Base-by-base conservation (phyloP, 1,284 basidiomycete species). In the Ustilago trichophora region DNA sequence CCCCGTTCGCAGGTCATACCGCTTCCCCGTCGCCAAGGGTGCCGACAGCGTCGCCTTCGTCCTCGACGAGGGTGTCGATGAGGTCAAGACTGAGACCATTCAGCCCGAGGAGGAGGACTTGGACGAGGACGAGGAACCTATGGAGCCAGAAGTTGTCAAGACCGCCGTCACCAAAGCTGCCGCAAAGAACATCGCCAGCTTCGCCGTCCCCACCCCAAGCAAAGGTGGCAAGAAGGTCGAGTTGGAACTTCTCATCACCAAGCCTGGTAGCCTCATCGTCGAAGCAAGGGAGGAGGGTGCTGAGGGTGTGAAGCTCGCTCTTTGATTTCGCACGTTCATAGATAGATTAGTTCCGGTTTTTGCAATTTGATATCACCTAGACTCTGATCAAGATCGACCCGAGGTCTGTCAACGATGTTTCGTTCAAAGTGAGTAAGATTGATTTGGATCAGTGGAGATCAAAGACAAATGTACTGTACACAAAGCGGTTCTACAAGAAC, bases 11-110 rank as follows among this genome's bases (percentile, higher is more conserved):
- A 84, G 93, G 46, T 85, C 85, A 6, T 85, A 91, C 43, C 85
- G 87, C 15, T 85, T 96, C 71, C 58, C 65, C 24, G 59, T 70
- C 18, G 54, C 74, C 22, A 42, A 40, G 16, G 70, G 70, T 26
- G 64, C 67, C 16, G 40, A 55, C 22, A 26, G 16, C 13, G 57
- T 68, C 31, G 87, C 90, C 22, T 86, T 95, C 62, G 91, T 94
- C 82, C 83, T 98, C 35, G 93, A 91, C 88, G 91, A 98, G 82
- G 91, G 90, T 38, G 87, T 88, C 66, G 89, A 92, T 74, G 87
- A 87, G 12, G 86, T 97, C 76, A 88, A 90, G 75, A 84, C 91
- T 16, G 90, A 92, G 41, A 71, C 53, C 25, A 49, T 80, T 40
- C 63, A 59, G 22, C 64, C 67, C 3, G 60, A 66, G n/a, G 58